Evolutionary conservation across 192 early-diverging fungal species (phyloP), one percentile per base, ranked within the genome.

Genomic region (Glomus cerebriforme): DNA sequence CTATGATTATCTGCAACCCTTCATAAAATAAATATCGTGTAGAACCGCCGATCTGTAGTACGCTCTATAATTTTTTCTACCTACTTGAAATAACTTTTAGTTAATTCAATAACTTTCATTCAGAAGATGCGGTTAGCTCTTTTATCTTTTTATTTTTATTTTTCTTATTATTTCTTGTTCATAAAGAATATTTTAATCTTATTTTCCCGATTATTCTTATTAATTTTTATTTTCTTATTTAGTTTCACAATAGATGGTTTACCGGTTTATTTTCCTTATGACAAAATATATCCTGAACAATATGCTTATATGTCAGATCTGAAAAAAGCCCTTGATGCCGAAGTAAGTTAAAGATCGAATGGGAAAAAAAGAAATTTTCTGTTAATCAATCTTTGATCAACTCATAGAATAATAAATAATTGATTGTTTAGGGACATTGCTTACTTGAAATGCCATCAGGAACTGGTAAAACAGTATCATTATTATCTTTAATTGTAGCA

Each of bases 391-490:
- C 62, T 24, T 47, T 9, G 0, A 39, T 32, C 70, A 7, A 60
- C 66, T 22, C 15, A 9, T 59, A 43, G n/a, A n/a, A n/a, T n/a
- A n/a, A n/a, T n/a, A n/a, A n/a, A n/a, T n/a, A n/a, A n/a, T 59
- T 12, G 9, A n/a, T 9, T 8, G 24, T 9, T 26, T 79, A 95
- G 89, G 98, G 98, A 62, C 96, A 98, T 81, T 96, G 93, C 60
- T 91, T 99, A 78, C 88, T 99, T 7, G 98, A 99, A 86, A 98
- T 98, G 96, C 98, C 98, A 39, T 99, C 97, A 24, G 98, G 98
- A 59, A 99, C 98, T 7, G 98, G 98, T 54, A 99, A 99, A 82
- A 99, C 98, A 2, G 90, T 99, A 9, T 94, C 97, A 10, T 90
- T 99, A 9, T 81, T 99, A 26, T 97, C 97, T 3, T 85, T 99